phyloP scores from a whole-genome alignment of 345 rosid genomes.

The Anastatica hierochuntica region DNA sequence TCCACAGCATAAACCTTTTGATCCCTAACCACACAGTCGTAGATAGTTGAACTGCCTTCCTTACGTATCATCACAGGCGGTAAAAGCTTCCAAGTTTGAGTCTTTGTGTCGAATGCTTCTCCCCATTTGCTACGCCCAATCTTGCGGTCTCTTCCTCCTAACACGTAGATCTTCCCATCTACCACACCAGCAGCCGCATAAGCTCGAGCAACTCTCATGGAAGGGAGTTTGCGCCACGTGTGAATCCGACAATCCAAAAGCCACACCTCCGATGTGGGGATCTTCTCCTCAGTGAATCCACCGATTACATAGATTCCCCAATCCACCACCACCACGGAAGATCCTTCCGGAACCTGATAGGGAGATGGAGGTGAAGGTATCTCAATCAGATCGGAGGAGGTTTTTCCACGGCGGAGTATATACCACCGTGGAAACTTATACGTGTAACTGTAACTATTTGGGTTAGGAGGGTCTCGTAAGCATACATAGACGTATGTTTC shows the following conservation, averaged over 20 bases:
- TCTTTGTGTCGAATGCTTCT: too few relatives aligned
- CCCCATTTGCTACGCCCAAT: too few relatives aligned
- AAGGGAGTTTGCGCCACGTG: constrained; percentile 38
- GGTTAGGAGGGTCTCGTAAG: constrained; percentile 33
- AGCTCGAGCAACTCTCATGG: constrained; percentile 39
- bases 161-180: constrained; percentile 44
- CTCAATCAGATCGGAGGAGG: background rate
- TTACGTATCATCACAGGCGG: background rate
- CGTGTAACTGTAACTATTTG: too few relatives aligned
- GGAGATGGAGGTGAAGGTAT: constrained; percentile 20
- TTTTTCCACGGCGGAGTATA: constrained; percentile 18
- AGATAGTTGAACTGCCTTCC: background rate
- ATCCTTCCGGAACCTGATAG: background rate
- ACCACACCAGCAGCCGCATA: constrained; percentile 46
- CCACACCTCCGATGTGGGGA: constrained; percentile 49
- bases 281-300: constrained; percentile 36
- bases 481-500: constrained; percentile 44
- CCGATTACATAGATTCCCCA: too few relatives aligned
- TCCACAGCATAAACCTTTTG: background rate
- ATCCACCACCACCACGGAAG: background rate
- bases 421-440: constrained; percentile 35
- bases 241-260: constrained; percentile 50
- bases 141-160: too few relatives aligned
- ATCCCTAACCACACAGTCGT: background rate
- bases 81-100: too few relatives aligned